A percentile compares a stretch with the other conserved stretches of the same genome.
phyloP scores from a whole-genome alignment of 1,139 yeast species.

The Suhomyces choctaworum region DNA sequence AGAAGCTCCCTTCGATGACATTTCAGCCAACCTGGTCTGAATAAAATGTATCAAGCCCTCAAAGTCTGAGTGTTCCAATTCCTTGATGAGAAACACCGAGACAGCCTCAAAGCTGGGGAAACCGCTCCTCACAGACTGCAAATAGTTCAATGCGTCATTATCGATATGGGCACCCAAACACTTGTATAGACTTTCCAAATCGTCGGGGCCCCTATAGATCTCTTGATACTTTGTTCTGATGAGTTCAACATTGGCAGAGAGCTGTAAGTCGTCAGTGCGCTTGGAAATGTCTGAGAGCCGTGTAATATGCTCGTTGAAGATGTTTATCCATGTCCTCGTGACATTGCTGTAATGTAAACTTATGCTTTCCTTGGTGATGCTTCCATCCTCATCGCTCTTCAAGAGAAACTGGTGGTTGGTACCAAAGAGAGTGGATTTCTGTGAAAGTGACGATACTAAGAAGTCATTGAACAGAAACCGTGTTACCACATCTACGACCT shows the following conservation, averaged over 20 bases:
- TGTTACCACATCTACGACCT: constrained; percentile 35
- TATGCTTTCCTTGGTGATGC: constrained; percentile 12
- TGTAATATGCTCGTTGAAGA: constrained; percentile 26
- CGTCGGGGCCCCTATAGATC: constrained; percentile 9
- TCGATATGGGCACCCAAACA: constrained; percentile 16
- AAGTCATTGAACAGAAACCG: constrained; percentile 28
- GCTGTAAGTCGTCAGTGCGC: constrained; percentile 2
- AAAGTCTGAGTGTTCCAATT: constrained; percentile 11
- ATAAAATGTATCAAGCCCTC: constrained; percentile 22
- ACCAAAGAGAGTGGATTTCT: constrained; percentile 33
- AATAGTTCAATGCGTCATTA: constrained; percentile 11
- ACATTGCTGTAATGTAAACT: constrained; percentile 32
- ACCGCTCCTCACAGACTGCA: constrained; percentile 3
- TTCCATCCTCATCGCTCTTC: constrained; percentile 18
- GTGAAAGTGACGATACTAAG: constrained; percentile 32
- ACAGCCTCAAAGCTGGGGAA: constrained; percentile 26
- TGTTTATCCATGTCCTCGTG: constrained; percentile 32
- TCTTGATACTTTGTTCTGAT: constrained; percentile 2
- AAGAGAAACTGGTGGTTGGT: constrained; percentile 24
- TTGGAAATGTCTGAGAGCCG: constrained; percentile 19
- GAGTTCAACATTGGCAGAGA: constrained; percentile 6
- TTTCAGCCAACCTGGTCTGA: constrained; percentile 16
- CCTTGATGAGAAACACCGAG: constrained; percentile 21
- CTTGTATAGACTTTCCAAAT: constrained; percentile 19
- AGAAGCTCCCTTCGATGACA: constrained; percentile 22